Evolutionary conservation across 768 basidiomycete species (phyloP).

Genomic region (Peribolospora baueri): DNA sequence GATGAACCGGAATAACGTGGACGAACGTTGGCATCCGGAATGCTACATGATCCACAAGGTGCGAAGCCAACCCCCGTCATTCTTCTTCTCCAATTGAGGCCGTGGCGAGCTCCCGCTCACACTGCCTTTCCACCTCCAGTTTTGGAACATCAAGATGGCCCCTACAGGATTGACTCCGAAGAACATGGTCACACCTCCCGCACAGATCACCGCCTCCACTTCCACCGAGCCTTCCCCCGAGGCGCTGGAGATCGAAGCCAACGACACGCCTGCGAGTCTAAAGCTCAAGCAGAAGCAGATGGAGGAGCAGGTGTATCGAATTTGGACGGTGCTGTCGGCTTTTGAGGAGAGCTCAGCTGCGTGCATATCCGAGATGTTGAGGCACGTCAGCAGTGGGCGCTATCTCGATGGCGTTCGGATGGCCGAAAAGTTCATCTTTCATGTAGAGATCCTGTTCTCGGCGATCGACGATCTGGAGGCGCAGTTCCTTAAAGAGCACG

Average conservation of each 20-base stretch:
- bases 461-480: constrained; percentile 90
- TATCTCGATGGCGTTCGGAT: constrained; percentile 91
- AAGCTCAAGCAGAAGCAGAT: constrained; percentile 77
- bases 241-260: constrained; percentile 14
- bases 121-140: constrained; percentile 26
- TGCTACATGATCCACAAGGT: constrained; percentile 99
- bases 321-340: constrained; percentile 94
- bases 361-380: constrained; percentile 94
- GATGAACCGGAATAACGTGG: constrained; percentile 90
- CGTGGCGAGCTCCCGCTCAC: neutral
- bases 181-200: neutral
- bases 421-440: constrained; percentile 95
- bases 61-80: constrained; percentile 9
- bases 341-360: constrained; percentile 99
- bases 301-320: constrained; percentile 94
- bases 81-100: neutral
- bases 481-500: constrained; percentile 48
- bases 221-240: neutral
- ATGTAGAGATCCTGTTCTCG: constrained; percentile 91
- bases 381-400: constrained; percentile 87
- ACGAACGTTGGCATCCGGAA: constrained; percentile 99
- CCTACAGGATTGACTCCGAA: constrained; percentile 14
- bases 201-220: constrained; percentile 1
- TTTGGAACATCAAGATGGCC: constrained; percentile 81
- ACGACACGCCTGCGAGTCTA: constrained; percentile 50